Base-by-base conservation (phyloP, 257 asterid genomes). In the Pogostemon cablin region DNA sequence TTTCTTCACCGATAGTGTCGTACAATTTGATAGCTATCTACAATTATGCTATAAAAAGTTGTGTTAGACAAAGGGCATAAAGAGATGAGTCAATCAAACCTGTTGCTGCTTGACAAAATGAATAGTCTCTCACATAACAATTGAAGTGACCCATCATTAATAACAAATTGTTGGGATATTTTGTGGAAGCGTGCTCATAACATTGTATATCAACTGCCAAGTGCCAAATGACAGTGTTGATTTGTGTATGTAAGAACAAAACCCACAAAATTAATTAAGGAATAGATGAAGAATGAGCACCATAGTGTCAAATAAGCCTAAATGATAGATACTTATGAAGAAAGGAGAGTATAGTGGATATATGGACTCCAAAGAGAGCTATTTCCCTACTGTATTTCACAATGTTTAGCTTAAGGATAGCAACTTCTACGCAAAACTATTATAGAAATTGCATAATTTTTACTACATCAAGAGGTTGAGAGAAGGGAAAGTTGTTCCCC, bases 1-100 rank as follows among this genome's bases (percentile, higher is more conserved):
- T 83, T 79, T 95, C 99, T 83, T 91, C 97, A 59, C 91, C 87
- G 68, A 75, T 84, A 82, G 81, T 76, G 85, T 91, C 91, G 87
- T 95, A 95, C 97, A 91, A 84, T 75, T 91, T 95, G 65, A 95
- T 95, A 69, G 98, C 98, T 78, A 80, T 88, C 98, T 95, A 83
- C 65, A 32, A 62, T 32, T 73, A 69, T 60, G 55, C 50, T 10
- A 56, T 15, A 7, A 61, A 52, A 62, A 61, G 37, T 32, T 63
- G 48, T 35, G 44, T 35, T 10, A 32, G 57, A 67, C 49, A 77
- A 32, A 56, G 15, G 35, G 50, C 20, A 6, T 57, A n/a, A 61
- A 55, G 55, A 73, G 68, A 49, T 46, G 65, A 57, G 46, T 15
- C 17, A 40, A 17, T 71, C 86, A 72, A 83, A 89, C 99, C 98